Base-by-base conservation (phyloP, 179 eudicot species). In the Actinidia arguta region DNA sequence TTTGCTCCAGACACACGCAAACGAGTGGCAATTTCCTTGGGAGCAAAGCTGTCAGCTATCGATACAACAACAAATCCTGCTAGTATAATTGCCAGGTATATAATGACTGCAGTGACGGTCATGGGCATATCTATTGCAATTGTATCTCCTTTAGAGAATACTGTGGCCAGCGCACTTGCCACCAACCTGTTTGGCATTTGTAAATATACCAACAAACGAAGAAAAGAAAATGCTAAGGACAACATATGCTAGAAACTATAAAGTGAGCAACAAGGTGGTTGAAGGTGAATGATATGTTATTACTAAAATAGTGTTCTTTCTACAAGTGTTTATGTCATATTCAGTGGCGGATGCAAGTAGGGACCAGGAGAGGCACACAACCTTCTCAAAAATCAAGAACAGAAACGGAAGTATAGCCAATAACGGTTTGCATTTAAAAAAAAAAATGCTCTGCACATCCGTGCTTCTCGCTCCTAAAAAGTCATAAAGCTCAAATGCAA, bases 61-160 rank as follows among this genome's bases (percentile, higher is more conserved):
- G 98, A 86, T 25, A 95, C 98, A 82, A 93, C 96, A 75, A 92
- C 88, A 81, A 90, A 85, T 62, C 99, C 98, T 16, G 98, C 88
- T 81, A 92, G 90, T 83, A 96, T 80, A 61, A 93, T 86, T 5
- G 98, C 98, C 89, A 96, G 88, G 84, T 96, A 96, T 79, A 93
- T 88, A 86, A 96, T 87, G 67, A 96, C 95, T 36, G 99, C 98
- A 82, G 74, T 88, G 77, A 82, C 91, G 2, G 98, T 96, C 99
- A 96, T 96, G 59, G 94, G 98, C 99, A 96, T 96, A 85, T 92
- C 98, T 84, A 96, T 92, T 71, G 98, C 99, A 90, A 96, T 95
- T 44, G 93, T 86, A 85, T 91, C 98, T 79, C 96, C 97, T 90
- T 90, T 93, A 14, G 88, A 85, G 82, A 96, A 96, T 77, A 88